A percentile compares a stretch with the other conserved stretches of the same genome.
Evolutionary conservation across 768 basidiomycete genomes (phyloP).

Genomic region (Rhodotorula kratochvilovae): DNA sequence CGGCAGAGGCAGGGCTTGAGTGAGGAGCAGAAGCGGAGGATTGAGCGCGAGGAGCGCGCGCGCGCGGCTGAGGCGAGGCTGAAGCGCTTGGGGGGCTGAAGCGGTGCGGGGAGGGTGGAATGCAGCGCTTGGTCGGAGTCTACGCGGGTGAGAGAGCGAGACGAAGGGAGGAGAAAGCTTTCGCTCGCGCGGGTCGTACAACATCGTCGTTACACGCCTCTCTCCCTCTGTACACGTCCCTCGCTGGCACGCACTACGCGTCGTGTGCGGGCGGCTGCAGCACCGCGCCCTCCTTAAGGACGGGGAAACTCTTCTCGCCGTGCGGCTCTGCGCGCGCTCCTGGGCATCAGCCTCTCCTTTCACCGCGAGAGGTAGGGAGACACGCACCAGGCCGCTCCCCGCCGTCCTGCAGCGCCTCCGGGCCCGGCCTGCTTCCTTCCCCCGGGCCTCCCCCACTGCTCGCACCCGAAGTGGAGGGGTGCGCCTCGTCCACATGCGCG

Average conservation of each 20-base stretch:
- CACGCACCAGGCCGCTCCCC: not conserved
- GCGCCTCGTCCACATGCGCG: not conserved
- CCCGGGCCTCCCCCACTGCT: not conserved
- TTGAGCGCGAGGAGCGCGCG: slow-evolving; percentile 86
- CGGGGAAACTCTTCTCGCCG: not conserved
- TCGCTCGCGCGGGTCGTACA: too few relatives aligned
- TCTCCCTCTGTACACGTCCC: too few relatives aligned
- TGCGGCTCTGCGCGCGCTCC: not conserved
- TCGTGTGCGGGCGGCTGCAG: not conserved
- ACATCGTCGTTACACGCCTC: too few relatives aligned
- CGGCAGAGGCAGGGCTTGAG: slow-evolving; percentile 66
- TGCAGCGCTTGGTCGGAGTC: not conserved
- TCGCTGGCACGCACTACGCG: too few relatives aligned
- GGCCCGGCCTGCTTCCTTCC: too few relatives aligned
- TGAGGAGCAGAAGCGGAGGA: slow-evolving; percentile 80
- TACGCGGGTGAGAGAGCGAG: not conserved
- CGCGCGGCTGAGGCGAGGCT: slow-evolving; percentile 79
- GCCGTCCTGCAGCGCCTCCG: not conserved
- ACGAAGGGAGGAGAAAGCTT: not conserved
- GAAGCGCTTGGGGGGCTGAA: slow-evolving; percentile 37
- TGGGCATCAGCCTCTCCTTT: not conserved
- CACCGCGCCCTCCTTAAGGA: not conserved
- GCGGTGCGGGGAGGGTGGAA: not conserved
- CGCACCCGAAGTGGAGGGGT: not conserved
- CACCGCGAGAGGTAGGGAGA: not conserved